Evolutionary conservation across 2,329 filamentous ascomycete genomes (phyloP), one percentile per base, ranked within the genome.

Genomic region (Paecilomyces dactylethromorphus): DNA sequence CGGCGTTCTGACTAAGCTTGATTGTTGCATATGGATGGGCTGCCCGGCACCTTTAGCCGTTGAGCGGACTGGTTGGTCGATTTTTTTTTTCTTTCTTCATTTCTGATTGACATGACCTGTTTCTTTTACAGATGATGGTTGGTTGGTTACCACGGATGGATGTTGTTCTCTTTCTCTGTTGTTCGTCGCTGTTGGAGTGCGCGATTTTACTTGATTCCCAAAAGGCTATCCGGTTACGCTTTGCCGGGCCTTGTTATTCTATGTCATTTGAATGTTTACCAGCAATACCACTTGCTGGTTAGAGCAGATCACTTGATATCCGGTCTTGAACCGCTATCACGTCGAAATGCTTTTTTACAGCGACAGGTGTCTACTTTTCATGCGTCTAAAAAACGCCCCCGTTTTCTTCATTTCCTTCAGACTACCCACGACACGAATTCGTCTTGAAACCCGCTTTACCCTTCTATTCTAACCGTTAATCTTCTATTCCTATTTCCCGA

Each of bases 31-130:
- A 62, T 58, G 35, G 39, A 58, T 63, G 66, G 67, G 62, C 63
- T 60, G 65, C 63, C 65, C 68, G 70, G 69, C 68, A 65, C 69
- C 67, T 58, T 67, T 64, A 62, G 61, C 60, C 61, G 60, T 68
- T 64, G 66, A 63, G 63, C 62, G 64, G 64, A 57, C 64, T 67
- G 65, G 63, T 68, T 69, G 67, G 58, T 66, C 65, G 69, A 67
- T 67, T 65, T 68, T 72, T 53, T 63, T 60, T 64, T 60, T 55
- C 35, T 58, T 50, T 62, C 56, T 59, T 61, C 57, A 51, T 61
- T 64, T 60, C 58, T 57, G 56, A 56, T 61, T 57, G 58, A 60
- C 53, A 61, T 59, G 62, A 65, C 62, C 61, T 59, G 56, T 62
- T 67, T 64, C 62, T 54, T 55, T 58, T 45, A 45, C 60, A 63